Evolutionary conservation across 208 protist genomes (phyloP).

Genomic region (Zelonia costaricensis): DNA sequence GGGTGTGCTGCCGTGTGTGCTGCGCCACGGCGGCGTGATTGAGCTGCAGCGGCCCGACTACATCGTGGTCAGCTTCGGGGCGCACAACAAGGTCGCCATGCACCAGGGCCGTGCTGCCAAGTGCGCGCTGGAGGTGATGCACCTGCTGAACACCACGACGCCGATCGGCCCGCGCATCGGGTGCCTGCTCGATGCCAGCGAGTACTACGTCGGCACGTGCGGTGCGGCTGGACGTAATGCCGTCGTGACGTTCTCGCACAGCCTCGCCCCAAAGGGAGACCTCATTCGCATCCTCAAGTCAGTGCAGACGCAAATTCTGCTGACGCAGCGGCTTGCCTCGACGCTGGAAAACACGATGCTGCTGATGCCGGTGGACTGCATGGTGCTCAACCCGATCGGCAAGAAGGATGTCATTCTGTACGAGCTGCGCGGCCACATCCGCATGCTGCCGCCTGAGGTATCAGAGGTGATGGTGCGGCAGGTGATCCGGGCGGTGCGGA

Average conservation of each 20-base stretch:
- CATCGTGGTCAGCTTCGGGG: slow-evolving; percentile 41
- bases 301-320: slow-evolving; percentile 45
- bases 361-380: slow-evolving; percentile 53
- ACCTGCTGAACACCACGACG: slow-evolving; percentile 23
- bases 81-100: slow-evolving; percentile 40
- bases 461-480: slow-evolving; percentile 20
- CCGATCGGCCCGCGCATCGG: slow-evolving; percentile 33
- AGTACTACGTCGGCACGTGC: slow-evolving; percentile 74
- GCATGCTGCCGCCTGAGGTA: slow-evolving; percentile 13
- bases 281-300: slow-evolving; percentile 43
- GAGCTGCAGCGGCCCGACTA: slow-evolving; percentile 47
- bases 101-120: slow-evolving; percentile 59
- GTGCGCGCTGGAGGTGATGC: slow-evolving; percentile 53
- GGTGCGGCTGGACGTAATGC: slow-evolving; percentile 41
- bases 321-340: slow-evolving; percentile 47
- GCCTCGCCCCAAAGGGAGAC: slow-evolving; percentile 26
- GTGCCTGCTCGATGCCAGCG: slow-evolving; percentile 56
- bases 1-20: slow-evolving; percentile 38
- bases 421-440: slow-evolving; percentile 44
- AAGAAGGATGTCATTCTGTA: slow-evolving; percentile 36
- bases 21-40: slow-evolving; percentile 58
- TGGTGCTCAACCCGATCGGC: slow-evolving; percentile 21
- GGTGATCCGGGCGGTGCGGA: slow-evolving; percentile 31
- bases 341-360: slow-evolving; percentile 50
- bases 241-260: slow-evolving; percentile 39